A percentile compares a stretch with the other conserved stretches of the same genome.
These are phyloP conservation scores for Telopea speciosissima DNA, from an alignment of 177 flowering plant species.

Conservation along the genomic window DNA sequence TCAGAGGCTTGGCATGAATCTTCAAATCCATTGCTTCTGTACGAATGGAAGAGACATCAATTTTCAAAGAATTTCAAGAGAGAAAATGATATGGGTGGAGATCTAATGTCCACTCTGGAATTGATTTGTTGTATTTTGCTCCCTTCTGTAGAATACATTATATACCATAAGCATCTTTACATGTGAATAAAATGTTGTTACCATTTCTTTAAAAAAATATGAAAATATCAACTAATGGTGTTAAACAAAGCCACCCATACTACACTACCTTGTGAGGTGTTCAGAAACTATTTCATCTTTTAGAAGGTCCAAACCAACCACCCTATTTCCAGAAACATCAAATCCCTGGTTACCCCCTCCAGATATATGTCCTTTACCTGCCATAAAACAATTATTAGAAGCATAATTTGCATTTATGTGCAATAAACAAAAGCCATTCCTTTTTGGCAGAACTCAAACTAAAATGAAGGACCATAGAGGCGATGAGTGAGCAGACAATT, in stretches of 20 bases:
- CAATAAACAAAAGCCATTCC: not conserved
- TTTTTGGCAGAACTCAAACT: not conserved
- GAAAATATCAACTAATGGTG: too few species aligned
- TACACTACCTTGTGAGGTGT: conserved; percentile 75
- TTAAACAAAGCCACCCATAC: not conserved
- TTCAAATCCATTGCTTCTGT: too few species aligned
- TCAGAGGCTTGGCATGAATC: too few species aligned
- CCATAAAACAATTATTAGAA: not conserved
- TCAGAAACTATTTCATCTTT: conserved; percentile 90
- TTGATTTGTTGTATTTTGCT: too few species aligned
- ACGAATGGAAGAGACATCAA: too few species aligned
- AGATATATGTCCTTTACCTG: conserved; percentile 16
- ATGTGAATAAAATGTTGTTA: too few species aligned
- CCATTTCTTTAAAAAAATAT: too few species aligned
- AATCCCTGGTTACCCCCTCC: conserved; percentile 7
- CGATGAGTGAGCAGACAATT: not conserved
- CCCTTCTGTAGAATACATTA: too few species aligned
- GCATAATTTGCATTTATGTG: not conserved
- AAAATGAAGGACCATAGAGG: not conserved
- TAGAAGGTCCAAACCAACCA: conserved; percentile 37
- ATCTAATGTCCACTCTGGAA: too few species aligned
- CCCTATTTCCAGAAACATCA: conserved; percentile 7
- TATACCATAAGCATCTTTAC: too few species aligned
- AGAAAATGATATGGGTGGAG: too few species aligned
- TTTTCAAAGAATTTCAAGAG: too few species aligned